Percentiles rank a stretch among this genome's conserved stretches.
Evolutionary conservation across 2,329 filamentous ascomycete genomes (phyloP).

Genomic region (Metarhizium guizhouense): DNA sequence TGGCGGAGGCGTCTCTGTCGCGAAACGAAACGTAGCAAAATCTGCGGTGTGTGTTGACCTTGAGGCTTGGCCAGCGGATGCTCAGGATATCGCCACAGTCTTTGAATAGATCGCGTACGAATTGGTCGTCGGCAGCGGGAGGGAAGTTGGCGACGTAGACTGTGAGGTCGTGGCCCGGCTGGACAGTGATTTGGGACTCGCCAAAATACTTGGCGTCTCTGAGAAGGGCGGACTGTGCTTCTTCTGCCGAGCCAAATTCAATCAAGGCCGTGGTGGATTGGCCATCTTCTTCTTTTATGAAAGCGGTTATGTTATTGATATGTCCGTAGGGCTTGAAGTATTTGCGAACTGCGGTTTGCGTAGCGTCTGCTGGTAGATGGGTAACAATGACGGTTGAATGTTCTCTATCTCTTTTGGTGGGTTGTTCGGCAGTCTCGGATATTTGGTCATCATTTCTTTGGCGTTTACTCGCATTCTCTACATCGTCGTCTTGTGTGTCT

Average conservation of each 20-base stretch:
- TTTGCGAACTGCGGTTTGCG: constrained; percentile 67
- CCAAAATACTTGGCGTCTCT: constrained; percentile 74
- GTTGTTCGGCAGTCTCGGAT: constrained; percentile 20
- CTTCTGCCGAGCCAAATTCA: constrained; percentile 75
- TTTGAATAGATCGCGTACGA: constrained; percentile 59
- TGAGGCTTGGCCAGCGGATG: constrained; percentile 84
- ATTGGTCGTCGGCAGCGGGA: constrained; percentile 61
- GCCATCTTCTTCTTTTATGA: constrained; percentile 49
- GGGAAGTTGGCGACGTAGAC: constrained; percentile 90
- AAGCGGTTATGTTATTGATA: constrained; percentile 66
- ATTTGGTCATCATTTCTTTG: constrained; percentile 38
- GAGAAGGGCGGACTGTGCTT: constrained; percentile 72
- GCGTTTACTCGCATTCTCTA: constrained; percentile 56
- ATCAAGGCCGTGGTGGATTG: constrained; percentile 63
- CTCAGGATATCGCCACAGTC: constrained; percentile 75
- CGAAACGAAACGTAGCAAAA: constrained; percentile 96
- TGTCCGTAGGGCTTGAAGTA: constrained; percentile 89
- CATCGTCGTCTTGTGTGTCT: constrained; percentile 28
- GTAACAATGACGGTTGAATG: constrained; percentile 77
- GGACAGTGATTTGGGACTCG: constrained; percentile 63
- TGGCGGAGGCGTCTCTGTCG: constrained; percentile 55
- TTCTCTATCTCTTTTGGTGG: constrained; percentile 74
- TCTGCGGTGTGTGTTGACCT: constrained; percentile 76
- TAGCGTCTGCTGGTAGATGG: constrained; percentile 62
- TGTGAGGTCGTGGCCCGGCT: constrained; percentile 67